A percentile compares a stretch with the other conserved stretches of the same genome.
Conservation (phyloP, 163 green algal species). For the Chlamydomonas reinhardtii region DNA sequence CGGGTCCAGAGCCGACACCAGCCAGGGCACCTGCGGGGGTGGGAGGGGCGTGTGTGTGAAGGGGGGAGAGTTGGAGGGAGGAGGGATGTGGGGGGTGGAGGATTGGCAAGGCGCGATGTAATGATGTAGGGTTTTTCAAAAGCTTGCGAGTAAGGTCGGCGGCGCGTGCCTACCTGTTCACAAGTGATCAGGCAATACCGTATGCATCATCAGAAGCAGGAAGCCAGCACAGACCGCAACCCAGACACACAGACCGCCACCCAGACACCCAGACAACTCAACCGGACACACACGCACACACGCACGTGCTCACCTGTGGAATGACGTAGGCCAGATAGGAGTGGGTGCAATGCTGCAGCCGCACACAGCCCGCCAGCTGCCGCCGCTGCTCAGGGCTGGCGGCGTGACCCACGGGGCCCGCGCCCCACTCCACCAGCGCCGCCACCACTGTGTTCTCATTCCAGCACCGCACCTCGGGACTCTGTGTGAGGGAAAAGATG, state of each 20-base stretch:
- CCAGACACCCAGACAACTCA: not conserved
- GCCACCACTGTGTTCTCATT: constrained; percentile 47
- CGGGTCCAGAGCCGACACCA: constrained; percentile 3
- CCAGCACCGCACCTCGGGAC: constrained; percentile 24
- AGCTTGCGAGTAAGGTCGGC: too few relatives aligned
- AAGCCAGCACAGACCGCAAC: too few relatives aligned
- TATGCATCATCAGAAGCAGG: too few relatives aligned
- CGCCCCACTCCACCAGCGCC: constrained; percentile 41
- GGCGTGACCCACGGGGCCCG: not conserved
- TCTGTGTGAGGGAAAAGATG: not conserved
- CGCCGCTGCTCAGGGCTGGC: constrained; percentile 20
- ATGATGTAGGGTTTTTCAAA: too few relatives aligned
- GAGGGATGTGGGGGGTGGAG: too few relatives aligned
- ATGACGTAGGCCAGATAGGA: constrained; percentile 42
- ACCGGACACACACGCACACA: too few relatives aligned
- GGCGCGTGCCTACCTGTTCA: too few relatives aligned
- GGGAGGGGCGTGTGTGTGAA: not conserved
- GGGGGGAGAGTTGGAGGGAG: too few relatives aligned
- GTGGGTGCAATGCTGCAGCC: constrained; percentile 51
- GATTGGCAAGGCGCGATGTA: too few relatives aligned
- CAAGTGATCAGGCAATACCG: too few relatives aligned
- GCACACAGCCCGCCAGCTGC: constrained; percentile 26
- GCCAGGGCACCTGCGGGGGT: constrained; percentile 20
- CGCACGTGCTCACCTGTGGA: not conserved
- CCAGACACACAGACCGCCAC: too few relatives aligned